Conservation (phyloP, 2,329 filamentous ascomycete species). For the Paraphoma sp. region DNA sequence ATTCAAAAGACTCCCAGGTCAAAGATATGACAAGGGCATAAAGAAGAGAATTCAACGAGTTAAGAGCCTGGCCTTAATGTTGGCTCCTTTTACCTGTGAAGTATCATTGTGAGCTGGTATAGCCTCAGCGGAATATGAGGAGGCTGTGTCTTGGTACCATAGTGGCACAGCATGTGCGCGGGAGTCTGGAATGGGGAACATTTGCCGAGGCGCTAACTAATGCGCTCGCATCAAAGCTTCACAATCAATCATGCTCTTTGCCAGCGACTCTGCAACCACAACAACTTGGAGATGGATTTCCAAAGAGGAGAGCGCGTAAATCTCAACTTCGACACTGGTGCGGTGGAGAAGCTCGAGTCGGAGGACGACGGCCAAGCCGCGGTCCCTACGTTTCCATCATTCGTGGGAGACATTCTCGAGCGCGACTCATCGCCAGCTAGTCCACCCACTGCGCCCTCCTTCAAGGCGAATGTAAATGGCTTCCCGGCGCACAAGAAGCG, state of each 20-base stretch:
- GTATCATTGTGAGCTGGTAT: no score
- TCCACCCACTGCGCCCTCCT: constrained; percentile 68
- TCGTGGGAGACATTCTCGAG: constrained; percentile 81
- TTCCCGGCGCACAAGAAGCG: constrained; percentile 92
- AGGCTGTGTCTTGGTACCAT: no score
- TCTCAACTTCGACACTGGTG: constrained; percentile 64
- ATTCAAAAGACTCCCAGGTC: no score
- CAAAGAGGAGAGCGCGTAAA: constrained; percentile 67
- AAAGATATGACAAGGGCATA: no score
- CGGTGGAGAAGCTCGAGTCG: constrained; percentile 49
- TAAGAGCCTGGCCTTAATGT: no score
- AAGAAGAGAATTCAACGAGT: no score
- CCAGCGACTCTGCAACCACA: background rate
- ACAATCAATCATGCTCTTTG: background rate
- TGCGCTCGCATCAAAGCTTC: background rate
- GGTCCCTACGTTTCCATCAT: constrained; percentile 34
- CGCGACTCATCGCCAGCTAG: constrained; percentile 67
- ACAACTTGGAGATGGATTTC: constrained; percentile 47
- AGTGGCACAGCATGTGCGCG: background rate
- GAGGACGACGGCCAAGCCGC: constrained; percentile 20
- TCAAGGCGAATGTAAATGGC: constrained; percentile 66
- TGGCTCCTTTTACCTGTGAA: no score
- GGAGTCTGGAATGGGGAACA: background rate
- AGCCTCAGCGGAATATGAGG: no score
- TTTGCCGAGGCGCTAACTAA: background rate